Conservation (phyloP, 441 rosid species). For the Pelargonium myrrhifolium region DNA sequence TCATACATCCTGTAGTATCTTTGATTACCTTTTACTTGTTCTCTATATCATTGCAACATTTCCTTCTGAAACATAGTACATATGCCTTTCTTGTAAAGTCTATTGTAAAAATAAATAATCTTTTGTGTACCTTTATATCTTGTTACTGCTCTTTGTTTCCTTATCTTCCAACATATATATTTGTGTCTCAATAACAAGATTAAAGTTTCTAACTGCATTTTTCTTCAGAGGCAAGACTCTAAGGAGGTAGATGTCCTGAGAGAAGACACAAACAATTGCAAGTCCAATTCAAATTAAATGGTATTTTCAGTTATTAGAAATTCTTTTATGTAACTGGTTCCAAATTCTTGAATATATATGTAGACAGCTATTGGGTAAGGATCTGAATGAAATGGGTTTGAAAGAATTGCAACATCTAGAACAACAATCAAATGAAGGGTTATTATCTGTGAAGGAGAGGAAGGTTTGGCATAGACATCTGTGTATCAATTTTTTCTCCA, state of each 20-base stretch:
- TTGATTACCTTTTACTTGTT: not conserved
- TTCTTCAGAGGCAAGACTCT: constrained; percentile 39
- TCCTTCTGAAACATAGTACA: not conserved
- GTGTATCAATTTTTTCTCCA: not conserved
- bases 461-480: constrained; percentile 37
- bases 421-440: constrained; percentile 50
- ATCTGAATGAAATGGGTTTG: constrained; percentile 48
- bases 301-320: not conserved
- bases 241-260: constrained; percentile 48
- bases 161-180: not conserved
- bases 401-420: constrained; percentile 77
- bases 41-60: not conserved
- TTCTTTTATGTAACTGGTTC: constrained; percentile 10
- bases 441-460: constrained; percentile 60
- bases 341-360: constrained; percentile 22
- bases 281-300: constrained; percentile 21
- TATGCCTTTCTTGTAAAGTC: not conserved
- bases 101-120: not conserved
- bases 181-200: not conserved
- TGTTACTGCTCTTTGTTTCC: not conserved
- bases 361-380: constrained; percentile 63
- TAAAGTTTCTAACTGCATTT: not conserved
- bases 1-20: not conserved
- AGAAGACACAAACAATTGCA: constrained; percentile 65
- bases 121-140: not conserved